A percentile compares a stretch with the other conserved stretches of the same genome.
phyloP scores from a whole-genome alignment of 2,329 filamentous ascomycete genomes.

The Epichloe festucae region DNA sequence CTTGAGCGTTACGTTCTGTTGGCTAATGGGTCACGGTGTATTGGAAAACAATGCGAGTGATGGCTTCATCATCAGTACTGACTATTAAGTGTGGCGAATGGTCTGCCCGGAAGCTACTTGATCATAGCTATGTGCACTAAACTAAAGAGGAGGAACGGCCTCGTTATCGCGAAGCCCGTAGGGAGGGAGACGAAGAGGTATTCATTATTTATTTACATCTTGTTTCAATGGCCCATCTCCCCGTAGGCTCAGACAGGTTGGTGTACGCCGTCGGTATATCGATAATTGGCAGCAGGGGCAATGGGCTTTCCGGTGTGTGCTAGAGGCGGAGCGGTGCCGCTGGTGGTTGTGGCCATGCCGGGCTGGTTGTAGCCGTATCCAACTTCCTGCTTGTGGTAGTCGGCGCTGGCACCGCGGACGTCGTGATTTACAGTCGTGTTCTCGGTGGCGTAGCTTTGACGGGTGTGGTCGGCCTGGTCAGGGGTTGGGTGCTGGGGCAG shows the following conservation, averaged over 20 bases:
- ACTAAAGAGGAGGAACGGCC: no score
- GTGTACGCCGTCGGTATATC: conserved; percentile 27
- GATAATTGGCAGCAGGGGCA: conserved; percentile 14
- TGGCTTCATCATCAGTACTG: no score
- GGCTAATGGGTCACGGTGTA: no score
- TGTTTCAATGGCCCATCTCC: no score
- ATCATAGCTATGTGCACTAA: no score
- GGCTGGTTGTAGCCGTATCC: conserved; percentile 12
- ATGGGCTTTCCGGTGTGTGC: conserved; percentile 1
- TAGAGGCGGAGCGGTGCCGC: background rate
- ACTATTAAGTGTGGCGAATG: no score
- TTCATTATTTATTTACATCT: no score
- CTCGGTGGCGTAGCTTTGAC: conserved; percentile 30
- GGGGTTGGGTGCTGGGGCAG: conserved; percentile 29
- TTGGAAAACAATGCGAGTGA: no score
- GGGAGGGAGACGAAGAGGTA: no score
- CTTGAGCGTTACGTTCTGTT: no score
- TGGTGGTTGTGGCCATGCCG: background rate
- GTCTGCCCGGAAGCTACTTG: no score
- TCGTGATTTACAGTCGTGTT: conserved; percentile 20
- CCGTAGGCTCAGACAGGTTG: conserved; percentile 12
- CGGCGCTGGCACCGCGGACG: conserved; percentile 14
- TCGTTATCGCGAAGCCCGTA: no score
- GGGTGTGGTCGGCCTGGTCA: conserved; percentile 24
- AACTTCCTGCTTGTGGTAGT: conserved; percentile 16